Conservation (phyloP, 305 asterid species). For the Fraxinus dipetala region DNA sequence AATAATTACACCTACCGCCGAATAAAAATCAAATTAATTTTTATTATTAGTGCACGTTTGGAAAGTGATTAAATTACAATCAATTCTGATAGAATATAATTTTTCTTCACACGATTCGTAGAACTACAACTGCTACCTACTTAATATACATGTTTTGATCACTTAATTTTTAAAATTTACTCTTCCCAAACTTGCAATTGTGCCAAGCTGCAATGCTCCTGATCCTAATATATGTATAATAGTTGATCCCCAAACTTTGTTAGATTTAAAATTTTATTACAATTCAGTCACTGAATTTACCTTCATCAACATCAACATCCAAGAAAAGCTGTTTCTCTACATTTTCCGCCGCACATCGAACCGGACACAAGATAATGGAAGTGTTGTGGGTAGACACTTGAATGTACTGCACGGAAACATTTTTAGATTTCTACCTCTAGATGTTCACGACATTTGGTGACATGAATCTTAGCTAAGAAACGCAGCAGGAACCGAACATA, state of each 20-base stretch:
- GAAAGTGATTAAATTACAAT: not conserved
- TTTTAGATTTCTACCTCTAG: not conserved
- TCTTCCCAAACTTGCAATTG: not conserved
- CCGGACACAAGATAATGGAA: not conserved
- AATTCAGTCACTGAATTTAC: not conserved
- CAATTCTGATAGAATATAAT: not conserved
- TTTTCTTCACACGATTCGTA: not conserved
- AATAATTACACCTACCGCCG: not conserved
- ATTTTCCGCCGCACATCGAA: not conserved
- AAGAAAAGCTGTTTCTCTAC: not conserved
- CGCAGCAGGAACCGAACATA: not conserved
- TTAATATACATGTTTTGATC: not conserved
- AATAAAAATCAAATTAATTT: too few species aligned
- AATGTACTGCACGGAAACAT: not conserved
- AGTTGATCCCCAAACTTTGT: not conserved
- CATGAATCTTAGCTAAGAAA: not conserved
- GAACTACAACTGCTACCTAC: not conserved
- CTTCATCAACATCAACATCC: not conserved
- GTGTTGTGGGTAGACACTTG: not conserved
- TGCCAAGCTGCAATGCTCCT: not conserved
- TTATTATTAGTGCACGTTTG: not conserved
- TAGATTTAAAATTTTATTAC: not conserved
- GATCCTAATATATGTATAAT: not conserved
- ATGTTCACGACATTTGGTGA: not conserved
- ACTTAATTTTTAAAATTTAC: not conserved